phyloP scores from a whole-genome alignment of 2,329 filamentous ascomycete species.

The Parafenestella ontariensis region DNA sequence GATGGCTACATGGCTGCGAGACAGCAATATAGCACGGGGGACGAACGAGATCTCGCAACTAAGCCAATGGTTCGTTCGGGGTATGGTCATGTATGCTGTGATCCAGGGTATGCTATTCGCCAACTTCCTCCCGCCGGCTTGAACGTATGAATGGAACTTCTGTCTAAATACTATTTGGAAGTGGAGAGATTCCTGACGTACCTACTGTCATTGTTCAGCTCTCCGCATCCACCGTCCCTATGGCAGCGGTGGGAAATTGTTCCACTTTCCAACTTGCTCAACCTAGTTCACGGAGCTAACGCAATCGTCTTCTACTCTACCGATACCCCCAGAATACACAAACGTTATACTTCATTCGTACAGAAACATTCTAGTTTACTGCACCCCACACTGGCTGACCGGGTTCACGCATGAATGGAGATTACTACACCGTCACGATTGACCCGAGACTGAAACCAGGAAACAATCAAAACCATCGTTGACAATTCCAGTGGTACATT shows the following conservation, averaged over 20 bases:
- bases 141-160: slow-evolving; percentile 10
- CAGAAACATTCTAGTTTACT: background rate
- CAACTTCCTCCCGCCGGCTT: slow-evolving; percentile 91
- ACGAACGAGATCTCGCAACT: background rate
- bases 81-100: slow-evolving; percentile 80
- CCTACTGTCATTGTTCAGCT: background rate
- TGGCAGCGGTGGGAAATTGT: background rate
- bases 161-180: background rate
- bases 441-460: background rate
- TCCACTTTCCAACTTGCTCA: background rate
- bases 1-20: slow-evolving; percentile 60
- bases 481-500: background rate
- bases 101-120: slow-evolving; percentile 86
- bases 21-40: background rate
- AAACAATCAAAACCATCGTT: too few relatives aligned
- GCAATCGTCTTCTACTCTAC: too few relatives aligned
- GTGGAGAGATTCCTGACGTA: too few relatives aligned
- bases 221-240: background rate
- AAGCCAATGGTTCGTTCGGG: slow-evolving; percentile 29
- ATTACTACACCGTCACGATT: background rate
- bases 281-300: background rate
- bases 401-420: background rate
- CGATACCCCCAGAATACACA: too few relatives aligned
- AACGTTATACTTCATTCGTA: background rate
- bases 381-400: background rate